phyloP scores from a whole-genome alignment of 129 eudicot species.

The Tanacetum coccineum region DNA sequence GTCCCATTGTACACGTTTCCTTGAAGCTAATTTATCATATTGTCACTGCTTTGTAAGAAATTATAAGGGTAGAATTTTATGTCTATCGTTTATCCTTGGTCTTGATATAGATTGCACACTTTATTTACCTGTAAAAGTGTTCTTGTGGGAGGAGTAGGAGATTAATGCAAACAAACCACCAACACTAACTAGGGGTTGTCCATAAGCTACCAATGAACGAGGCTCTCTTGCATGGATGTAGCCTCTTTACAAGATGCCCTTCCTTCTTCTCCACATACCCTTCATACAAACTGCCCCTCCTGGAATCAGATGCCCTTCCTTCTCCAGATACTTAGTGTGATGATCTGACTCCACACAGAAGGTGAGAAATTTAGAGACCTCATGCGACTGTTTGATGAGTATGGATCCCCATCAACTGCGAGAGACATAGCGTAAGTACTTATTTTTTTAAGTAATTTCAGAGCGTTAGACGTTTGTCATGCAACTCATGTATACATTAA shows the following conservation, averaged over 20 bases:
- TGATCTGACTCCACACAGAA: constrained; percentile 23
- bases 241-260: neutral
- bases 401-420: too few relatives aligned
- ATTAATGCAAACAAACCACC: constrained; percentile 93
- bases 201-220: constrained; percentile 82
- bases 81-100: neutral
- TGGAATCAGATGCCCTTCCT: neutral
- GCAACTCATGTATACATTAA: too few relatives aligned
- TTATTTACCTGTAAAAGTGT: constrained; percentile 4
- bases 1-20: too few relatives aligned
- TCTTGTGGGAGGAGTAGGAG: constrained; percentile 45
- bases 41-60: neutral
- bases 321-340: constrained; percentile 1
- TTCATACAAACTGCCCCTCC: neutral
- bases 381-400: too few relatives aligned
- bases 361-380: too few relatives aligned
- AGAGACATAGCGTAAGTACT: too few relatives aligned
- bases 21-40: too few relatives aligned
- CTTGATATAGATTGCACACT: neutral
- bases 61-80: too few relatives aligned
- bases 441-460: too few relatives aligned
- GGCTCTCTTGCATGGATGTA: constrained; percentile 89
- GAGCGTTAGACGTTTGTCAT: too few relatives aligned
- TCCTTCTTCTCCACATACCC: too few relatives aligned
- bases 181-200: constrained; percentile 91